Evolutionary conservation across 495 filamentous ascomycete species (phyloP), one percentile per base, ranked within the genome.

Genomic region (Podospora appendiculata): DNA sequence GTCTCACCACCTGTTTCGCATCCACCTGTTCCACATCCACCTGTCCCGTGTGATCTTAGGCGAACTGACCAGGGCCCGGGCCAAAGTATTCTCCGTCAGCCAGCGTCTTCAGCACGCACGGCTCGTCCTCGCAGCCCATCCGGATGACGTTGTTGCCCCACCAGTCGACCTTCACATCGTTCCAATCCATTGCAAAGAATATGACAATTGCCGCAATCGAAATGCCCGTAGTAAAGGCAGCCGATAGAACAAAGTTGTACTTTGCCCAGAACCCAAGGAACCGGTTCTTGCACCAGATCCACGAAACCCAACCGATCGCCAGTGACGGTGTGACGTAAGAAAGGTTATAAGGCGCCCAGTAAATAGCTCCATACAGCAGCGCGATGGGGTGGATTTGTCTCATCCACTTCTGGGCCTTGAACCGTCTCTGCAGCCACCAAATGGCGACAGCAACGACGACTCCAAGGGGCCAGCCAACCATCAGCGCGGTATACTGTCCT

Each of bases 281-380:
- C 18, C 59, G 59, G 50, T 48, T 51, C 57, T 70, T 71, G 59
- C 63, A 67, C 65, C 65, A 71, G 41, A 70, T 52, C 69, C 69
- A 71, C 33, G 65, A 68, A 17, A 66, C 41, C 54, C 58, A 68
- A 4, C 65, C 60, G 50, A 70, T 60, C 35, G 60, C 61, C 2
- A 71, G 60, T 14, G 63, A 54, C 3, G 69, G 69, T 54, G 55
- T 57, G 36, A 65, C 50, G 52, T 65, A 70, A 19, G 59, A 55
- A 18, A 71, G 41, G 56, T 69, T 70, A 52, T 66, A 69, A 0
- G 69, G 67, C 4, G 62, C 61, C 65, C 61, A 67, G 35, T 53
- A 44, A 13, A 65, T 40, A 6, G 47, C 60, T 13, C 69, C 69
- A 52, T 58, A 60, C 45, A 69, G 59, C 10, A 71, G 44, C 32